A percentile compares a stretch with the other conserved stretches of the same genome.
phyloP scores from a whole-genome alignment of 139 green algal species.

The Micractinium conductrix region DNA sequence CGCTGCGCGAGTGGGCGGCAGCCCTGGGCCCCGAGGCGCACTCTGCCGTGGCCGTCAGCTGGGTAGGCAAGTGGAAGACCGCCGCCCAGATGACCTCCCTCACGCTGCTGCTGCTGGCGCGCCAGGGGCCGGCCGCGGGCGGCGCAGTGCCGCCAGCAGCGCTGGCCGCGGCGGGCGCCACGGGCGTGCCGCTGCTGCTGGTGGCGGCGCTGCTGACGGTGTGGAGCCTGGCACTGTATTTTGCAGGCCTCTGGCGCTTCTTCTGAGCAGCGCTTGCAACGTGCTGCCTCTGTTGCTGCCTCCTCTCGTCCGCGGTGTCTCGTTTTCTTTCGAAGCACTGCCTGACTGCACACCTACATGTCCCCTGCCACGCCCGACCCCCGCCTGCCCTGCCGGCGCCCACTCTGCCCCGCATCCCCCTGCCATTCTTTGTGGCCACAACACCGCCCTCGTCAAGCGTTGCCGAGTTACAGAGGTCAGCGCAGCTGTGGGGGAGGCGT shows the following conservation, averaged over 20 bases:
- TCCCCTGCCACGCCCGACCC: no score
- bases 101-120: conserved; percentile 60
- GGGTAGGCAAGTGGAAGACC: conserved; percentile 92
- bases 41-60: conserved; percentile 81
- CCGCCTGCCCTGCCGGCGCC: no score
- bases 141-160: not conserved
- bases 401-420: no score
- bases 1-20: conserved; percentile 91
- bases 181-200: conserved; percentile 68
- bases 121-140: conserved; percentile 45
- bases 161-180: conserved; percentile 25
- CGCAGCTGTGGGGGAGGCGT: no score
- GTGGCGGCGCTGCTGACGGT: conserved; percentile 77
- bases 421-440: no score
- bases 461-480: no score
- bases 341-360: no score
- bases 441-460: no score
- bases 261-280: not conserved
- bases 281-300: no score
- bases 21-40: conserved; percentile 73
- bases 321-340: no score
- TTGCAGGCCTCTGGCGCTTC: conserved; percentile 51
- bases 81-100: conserved; percentile 77
- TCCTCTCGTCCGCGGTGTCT: no score
- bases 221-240: conserved; percentile 45